Base-by-base conservation (phyloP, 768 basidiomycete species). In the Boletus rex-veris region DNA sequence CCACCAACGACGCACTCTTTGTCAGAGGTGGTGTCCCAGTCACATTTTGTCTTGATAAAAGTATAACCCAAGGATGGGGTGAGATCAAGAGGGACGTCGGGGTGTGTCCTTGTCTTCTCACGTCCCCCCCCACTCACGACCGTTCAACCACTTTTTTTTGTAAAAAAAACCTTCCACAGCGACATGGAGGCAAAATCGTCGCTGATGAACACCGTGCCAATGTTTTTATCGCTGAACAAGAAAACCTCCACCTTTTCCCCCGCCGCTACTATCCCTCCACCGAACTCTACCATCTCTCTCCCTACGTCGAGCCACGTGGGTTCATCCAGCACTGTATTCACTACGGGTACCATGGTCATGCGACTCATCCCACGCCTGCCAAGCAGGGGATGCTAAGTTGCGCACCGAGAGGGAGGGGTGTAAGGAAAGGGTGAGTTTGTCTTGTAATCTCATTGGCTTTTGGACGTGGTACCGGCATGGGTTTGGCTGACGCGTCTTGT, bases 221-320 rank as follows among this genome's bases (percentile, higher is more conserved):
- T 24, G 64, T 71, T 4, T 53, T 70, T 7, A 58, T 71, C 16
- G 70, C 67, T 28, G 67, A 71, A 47, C 57, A 71, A 41, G 52
- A 54, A 16, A 50, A 70, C 28, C 28, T 71, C 16, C 45, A 36
- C 1, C 44, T 69, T 14, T 4, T 71, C n/a, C 67, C 64, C 7
- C 50, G 52, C 2, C 54, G 48, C 14, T 70, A 67, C 44, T 68
- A 70, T 39, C 59, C 59, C 18, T 68, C 66, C 8, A 49, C 45
- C 10, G 50, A 58, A 7, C 48, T n/a, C 26, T 55, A 59, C 28
- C 58, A 64, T 19, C 54, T 56, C 26, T 45, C 40, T 10, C 36
- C 70, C 19, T 55, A 57, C 31, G 44, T 70, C 42, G 69, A 72
- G 40, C 42, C 33, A 0, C 53, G 68, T 6, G 59, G 63, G 28